phyloP scores from a whole-genome alignment of 495 filamentous ascomycete genomes.

The Lasiosphaeriaceae sp. region DNA sequence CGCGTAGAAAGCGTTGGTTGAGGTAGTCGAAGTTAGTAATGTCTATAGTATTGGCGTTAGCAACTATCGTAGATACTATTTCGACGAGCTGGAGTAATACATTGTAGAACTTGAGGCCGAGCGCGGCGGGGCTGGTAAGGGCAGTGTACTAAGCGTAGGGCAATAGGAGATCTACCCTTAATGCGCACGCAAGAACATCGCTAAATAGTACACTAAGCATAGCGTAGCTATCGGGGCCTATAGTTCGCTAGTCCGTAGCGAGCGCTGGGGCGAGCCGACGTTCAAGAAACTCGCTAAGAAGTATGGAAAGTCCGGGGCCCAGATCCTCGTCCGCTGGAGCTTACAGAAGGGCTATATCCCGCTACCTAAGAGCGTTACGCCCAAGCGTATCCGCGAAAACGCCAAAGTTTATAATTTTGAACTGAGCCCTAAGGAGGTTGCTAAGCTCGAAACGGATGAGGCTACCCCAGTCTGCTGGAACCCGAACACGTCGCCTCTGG shows the following conservation, averaged over 20 bases:
- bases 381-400: conserved; percentile 69
- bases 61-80: conserved; percentile 66
- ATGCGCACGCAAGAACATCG: conserved; percentile 72
- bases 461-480: conserved; percentile 74
- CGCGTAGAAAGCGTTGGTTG: conserved; percentile 60
- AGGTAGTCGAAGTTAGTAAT: conserved; percentile 60
- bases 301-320: conserved; percentile 68
- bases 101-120: conserved; percentile 62
- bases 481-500: conserved; percentile 35
- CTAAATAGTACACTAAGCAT: conserved; percentile 65
- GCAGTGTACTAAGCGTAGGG: conserved; percentile 73
- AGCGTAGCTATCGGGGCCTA: conserved; percentile 77
- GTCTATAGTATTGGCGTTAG: conserved; percentile 62
- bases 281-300: conserved; percentile 61
- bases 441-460: conserved; percentile 47
- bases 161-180: conserved; percentile 92
- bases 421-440: conserved; percentile 58
- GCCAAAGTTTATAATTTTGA: conserved; percentile 78
- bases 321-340: conserved; percentile 83
- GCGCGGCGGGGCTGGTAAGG: conserved; percentile 58
- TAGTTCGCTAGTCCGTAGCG: conserved; percentile 66
- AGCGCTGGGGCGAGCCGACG: conserved; percentile 60
- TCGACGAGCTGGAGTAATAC: conserved; percentile 70
- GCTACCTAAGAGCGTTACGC: conserved; percentile 71
- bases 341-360: conserved; percentile 75